These are phyloP conservation scores for Aegilops longissima DNA, from an alignment of 176 grass and related monocot genomes.

Conservation along the genomic window DNA sequence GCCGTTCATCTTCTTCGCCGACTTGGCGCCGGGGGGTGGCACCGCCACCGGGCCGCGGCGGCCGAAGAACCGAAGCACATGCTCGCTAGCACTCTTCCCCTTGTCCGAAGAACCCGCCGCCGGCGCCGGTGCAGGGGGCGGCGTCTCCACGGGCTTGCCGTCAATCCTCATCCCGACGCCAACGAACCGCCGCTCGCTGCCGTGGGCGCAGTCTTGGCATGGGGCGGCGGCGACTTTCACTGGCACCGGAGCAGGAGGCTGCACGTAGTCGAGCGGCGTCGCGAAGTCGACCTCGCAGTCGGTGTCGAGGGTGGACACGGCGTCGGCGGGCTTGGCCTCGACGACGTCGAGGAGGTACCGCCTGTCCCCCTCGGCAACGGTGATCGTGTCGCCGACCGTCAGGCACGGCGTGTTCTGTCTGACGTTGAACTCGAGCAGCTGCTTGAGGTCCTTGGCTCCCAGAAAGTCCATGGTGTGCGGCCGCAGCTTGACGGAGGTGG, in stretches of 20 bases:
- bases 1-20: neutral
- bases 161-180: conserved; percentile 8
- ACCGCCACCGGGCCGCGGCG: too few species aligned
- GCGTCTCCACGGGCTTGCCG: conserved; percentile 3
- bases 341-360: neutral
- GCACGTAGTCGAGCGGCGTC: conserved; percentile 47
- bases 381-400: too few species aligned
- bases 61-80: neutral
- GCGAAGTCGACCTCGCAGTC: conserved; percentile 80
- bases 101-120: neutral
- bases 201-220: neutral
- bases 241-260: neutral
- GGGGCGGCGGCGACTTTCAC: neutral
- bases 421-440: too few species aligned
- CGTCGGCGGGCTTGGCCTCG: conserved; percentile 54
- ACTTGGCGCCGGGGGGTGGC: neutral
- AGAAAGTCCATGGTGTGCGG: conserved; percentile 42
- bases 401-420: too few species aligned
- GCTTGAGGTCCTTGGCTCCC: too few species aligned
- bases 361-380: too few species aligned
- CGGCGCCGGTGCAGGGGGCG: neutral
- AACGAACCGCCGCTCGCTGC: neutral
- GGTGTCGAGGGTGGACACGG: conserved; percentile 58
- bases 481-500: conserved; percentile 67
- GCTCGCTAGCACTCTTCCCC: neutral